phyloP scores from a whole-genome alignment of 1,284 basidiomycete genomes.

The Pascua sp. region DNA sequence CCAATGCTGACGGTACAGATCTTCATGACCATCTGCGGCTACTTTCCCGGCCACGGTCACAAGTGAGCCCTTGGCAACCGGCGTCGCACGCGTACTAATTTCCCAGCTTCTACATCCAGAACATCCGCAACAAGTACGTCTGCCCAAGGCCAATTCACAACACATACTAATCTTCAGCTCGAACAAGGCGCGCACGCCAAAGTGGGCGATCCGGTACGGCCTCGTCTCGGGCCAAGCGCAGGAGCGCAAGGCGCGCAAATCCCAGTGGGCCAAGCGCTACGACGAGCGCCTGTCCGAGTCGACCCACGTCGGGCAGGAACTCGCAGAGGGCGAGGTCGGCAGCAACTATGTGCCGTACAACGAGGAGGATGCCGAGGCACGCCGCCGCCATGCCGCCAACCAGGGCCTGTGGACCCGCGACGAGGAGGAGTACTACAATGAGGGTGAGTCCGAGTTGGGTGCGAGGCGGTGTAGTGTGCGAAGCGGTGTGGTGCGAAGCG shows the following conservation, averaged over 20 bases:
- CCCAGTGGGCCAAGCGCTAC: conserved; percentile 81
- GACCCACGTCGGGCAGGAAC: conserved; percentile 64
- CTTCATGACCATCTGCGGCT: conserved; percentile 82
- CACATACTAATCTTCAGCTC: conserved; percentile 52
- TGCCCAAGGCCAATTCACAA: background rate
- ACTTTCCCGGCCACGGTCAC: conserved; percentile 51
- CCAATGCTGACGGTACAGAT: background rate
- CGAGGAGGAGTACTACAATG: conserved; percentile 49
- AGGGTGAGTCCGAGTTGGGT: conserved; percentile 11
- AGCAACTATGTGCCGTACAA: conserved; percentile 43
- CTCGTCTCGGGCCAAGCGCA: conserved; percentile 74
- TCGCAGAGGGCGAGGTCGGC: conserved; percentile 70
- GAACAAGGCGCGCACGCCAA: conserved; percentile 81
- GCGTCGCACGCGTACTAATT: background rate
- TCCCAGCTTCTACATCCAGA: conserved; percentile 92
- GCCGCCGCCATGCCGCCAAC: conserved; percentile 12
- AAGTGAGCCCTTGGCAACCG: conserved; percentile 33
- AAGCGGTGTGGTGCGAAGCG: background rate
- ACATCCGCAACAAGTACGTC: conserved; percentile 77
- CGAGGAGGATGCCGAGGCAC: conserved; percentile 26
- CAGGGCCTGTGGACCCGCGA: conserved; percentile 44
- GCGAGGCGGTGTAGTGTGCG: no score
- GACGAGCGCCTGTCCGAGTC: conserved; percentile 74
- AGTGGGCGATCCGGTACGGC: conserved; percentile 81
- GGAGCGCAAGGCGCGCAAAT: conserved; percentile 69